phyloP scores from a whole-genome alignment of 2,329 filamentous ascomycete species.

The Thielaviopsis populi region DNA sequence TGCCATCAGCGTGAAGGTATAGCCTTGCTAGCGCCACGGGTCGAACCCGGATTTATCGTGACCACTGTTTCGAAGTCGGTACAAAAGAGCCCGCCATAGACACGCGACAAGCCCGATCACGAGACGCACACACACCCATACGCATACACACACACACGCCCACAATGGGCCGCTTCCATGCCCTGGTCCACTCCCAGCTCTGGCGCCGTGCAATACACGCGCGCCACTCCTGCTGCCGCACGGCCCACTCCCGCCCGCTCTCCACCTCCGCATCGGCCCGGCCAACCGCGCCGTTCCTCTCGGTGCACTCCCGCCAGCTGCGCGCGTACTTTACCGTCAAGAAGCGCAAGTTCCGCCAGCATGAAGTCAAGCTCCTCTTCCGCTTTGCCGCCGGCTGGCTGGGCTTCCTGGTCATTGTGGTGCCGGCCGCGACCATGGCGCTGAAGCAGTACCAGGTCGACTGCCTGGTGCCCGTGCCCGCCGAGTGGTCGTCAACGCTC shows the following conservation, averaged over 20 bases:
- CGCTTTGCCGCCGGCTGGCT: constrained; percentile 31
- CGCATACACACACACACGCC: neutral
- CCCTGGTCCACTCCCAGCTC: constrained; percentile 21
- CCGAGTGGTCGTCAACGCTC: constrained; percentile 9
- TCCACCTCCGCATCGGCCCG: constrained; percentile 28
- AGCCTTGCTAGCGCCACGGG: neutral
- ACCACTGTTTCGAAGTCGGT: neutral
- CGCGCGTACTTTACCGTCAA: constrained; percentile 64
- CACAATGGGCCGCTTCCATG: neutral
- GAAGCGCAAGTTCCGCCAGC: constrained; percentile 51
- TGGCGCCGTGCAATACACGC: constrained; percentile 18
- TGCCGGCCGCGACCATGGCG: constrained; percentile 9
- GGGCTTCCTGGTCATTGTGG: constrained; percentile 6
- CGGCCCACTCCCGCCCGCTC: constrained; percentile 35
- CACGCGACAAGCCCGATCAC: neutral
- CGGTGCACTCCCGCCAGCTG: constrained; percentile 33
- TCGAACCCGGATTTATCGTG: neutral
- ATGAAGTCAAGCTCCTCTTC: constrained; percentile 53
- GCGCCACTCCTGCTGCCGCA: neutral
- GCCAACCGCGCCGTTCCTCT: constrained; percentile 38
- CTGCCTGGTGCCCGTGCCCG: constrained; percentile 12
- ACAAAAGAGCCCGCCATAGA: neutral
- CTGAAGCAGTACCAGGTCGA: constrained; percentile 13
- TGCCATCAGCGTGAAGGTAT: neutral
- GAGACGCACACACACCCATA: neutral